These are phyloP conservation scores for Hanseniaspora sp. DNA, from an alignment of 1,139 yeast genomes.

Conservation along the genomic window DNA sequence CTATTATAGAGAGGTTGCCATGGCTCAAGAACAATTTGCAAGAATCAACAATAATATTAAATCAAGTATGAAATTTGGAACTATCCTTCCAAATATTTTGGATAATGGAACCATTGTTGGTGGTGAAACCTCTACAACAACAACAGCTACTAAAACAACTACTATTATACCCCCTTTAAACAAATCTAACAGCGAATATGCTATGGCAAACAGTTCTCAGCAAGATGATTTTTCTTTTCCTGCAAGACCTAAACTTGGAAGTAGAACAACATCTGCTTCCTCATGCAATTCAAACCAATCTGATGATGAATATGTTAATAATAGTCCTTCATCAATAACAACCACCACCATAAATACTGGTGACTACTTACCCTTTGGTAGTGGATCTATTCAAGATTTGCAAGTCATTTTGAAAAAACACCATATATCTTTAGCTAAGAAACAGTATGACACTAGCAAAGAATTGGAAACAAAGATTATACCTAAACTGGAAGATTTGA, in stretches of 20 bases:
- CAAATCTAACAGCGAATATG: neutral
- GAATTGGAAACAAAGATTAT: slow-evolving; percentile 48
- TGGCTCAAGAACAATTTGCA: slow-evolving; percentile 60
- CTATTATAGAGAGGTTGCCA: slow-evolving; percentile 51
- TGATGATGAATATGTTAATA: slow-evolving; percentile 12
- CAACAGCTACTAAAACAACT: neutral
- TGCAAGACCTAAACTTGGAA: slow-evolving; percentile 9
- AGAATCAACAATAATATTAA: slow-evolving; percentile 53
- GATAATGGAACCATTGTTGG: slow-evolving; percentile 27
- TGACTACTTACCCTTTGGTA: slow-evolving; percentile 42
- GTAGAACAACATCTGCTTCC: neutral
- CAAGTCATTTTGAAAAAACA: slow-evolving; percentile 39
- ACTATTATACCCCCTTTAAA: neutral
- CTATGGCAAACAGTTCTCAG: too few relatives aligned
- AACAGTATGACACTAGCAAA: slow-evolving; percentile 41
- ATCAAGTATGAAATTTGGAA: slow-evolving; percentile 45
- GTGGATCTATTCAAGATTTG: slow-evolving; percentile 41
- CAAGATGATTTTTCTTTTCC: slow-evolving; percentile 9
- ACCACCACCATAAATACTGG: slow-evolving; percentile 29
- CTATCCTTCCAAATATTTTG: slow-evolving; percentile 35
- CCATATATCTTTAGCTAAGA: slow-evolving; percentile 36
- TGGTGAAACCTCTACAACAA: slow-evolving; percentile 14
- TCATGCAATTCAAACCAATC: slow-evolving; percentile 13
- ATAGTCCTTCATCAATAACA: slow-evolving; percentile 12
- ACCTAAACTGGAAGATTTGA: slow-evolving; percentile 59